These are phyloP conservation scores for Phtheirospermum japonicum DNA, from an alignment of 257 asterid species.

Conservation along the genomic window DNA sequence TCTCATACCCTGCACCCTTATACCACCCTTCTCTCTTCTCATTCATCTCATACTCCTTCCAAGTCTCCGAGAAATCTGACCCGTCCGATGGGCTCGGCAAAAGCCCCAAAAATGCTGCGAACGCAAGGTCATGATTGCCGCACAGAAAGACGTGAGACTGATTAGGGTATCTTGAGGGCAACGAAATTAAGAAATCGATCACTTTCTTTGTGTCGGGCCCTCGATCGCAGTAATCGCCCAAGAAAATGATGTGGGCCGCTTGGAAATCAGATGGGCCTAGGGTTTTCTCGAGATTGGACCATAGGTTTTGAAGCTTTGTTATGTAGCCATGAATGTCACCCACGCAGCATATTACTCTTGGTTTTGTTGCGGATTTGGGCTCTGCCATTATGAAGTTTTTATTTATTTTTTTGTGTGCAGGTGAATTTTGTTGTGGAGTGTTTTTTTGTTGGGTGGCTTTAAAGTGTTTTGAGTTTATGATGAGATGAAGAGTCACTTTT, in stretches of 20 bases:
- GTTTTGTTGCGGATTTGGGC: slow-evolving; percentile 32
- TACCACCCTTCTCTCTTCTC: slow-evolving; percentile 93
- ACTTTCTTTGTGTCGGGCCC: slow-evolving; percentile 67
- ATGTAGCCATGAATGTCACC: slow-evolving; percentile 86
- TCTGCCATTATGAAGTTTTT: slow-evolving; percentile 27
- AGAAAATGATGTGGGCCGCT: slow-evolving; percentile 67
- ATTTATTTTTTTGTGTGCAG: neutral
- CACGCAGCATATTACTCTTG: slow-evolving; percentile 62
- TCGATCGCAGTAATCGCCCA: slow-evolving; percentile 95
- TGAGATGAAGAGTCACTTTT: too few species aligned
- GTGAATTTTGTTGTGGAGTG: neutral
- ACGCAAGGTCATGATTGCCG: slow-evolving; percentile 89
- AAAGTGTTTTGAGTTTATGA: too few species aligned
- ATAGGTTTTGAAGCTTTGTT: slow-evolving; percentile 60
- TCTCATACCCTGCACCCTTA: slow-evolving; percentile 68
- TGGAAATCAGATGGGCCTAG: slow-evolving; percentile 59
- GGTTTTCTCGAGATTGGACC: slow-evolving; percentile 72
- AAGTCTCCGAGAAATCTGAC: slow-evolving; percentile 65
- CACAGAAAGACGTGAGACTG: slow-evolving; percentile 82
- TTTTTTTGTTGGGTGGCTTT: neutral
- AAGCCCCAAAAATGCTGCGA: slow-evolving; percentile 81
- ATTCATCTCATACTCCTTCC: slow-evolving; percentile 75
- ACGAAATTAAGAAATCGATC: slow-evolving; percentile 65
- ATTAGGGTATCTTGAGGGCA: slow-evolving; percentile 69
- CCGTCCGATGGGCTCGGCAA: slow-evolving; percentile 79